Percentiles rank a stretch among this genome's conserved stretches.
Conservation (phyloP, 2,329 filamentous ascomycete genomes). For the Cercospora brassicicola region DNA sequence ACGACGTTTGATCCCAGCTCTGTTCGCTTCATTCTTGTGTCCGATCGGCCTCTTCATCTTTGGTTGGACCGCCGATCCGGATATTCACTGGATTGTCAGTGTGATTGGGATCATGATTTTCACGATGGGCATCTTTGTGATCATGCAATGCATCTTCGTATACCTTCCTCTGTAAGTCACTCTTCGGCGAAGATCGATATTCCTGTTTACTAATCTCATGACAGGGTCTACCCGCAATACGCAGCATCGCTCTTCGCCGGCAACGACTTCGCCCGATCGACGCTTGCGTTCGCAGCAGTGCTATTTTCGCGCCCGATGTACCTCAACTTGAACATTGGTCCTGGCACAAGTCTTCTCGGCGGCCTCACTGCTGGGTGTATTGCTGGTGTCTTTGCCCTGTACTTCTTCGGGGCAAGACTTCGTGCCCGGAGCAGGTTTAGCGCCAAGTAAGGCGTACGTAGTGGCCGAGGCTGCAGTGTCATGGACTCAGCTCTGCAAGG, state of each 20-base stretch:
- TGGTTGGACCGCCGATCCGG: constrained; percentile 33
- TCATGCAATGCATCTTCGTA: constrained; percentile 48
- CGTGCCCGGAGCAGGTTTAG: constrained; percentile 61
- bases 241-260: constrained; percentile 61
- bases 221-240: constrained; percentile 43
- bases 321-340: constrained; percentile 58
- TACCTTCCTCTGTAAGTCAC: constrained; percentile 40
- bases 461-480: neutral
- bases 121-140: constrained; percentile 41
- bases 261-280: constrained; percentile 60
- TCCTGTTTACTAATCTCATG: neutral
- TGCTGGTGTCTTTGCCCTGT: constrained; percentile 56
- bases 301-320: constrained; percentile 63
- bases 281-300: constrained; percentile 61
- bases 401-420: constrained; percentile 57
- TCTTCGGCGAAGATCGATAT: neutral
- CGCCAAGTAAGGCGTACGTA: constrained; percentile 33
- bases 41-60: constrained; percentile 38
- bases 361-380: constrained; percentile 43
- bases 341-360: constrained; percentile 59
- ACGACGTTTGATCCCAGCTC: constrained; percentile 32
- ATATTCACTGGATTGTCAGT: constrained; percentile 44
- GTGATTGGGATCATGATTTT: constrained; percentile 47
- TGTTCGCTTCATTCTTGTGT: constrained; percentile 31
- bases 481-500: constrained; percentile 6